phyloP scores from a whole-genome alignment of 1,284 basidiomycete species.

The Malassezia sp. region DNA sequence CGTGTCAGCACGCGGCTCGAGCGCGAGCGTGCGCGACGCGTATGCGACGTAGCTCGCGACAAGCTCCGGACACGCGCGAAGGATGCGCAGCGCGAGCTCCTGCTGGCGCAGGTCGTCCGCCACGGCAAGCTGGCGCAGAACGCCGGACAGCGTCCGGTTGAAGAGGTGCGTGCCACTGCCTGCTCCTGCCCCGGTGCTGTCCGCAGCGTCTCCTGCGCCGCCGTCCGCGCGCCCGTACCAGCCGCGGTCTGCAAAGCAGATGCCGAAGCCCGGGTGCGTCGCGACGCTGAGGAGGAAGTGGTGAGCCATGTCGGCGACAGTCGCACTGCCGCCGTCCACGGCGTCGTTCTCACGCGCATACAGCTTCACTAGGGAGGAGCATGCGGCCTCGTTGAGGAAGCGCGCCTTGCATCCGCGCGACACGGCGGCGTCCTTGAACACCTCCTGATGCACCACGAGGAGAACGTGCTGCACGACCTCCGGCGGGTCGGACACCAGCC shows the following conservation, averaged over 20 bases:
- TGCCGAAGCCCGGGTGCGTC: conserved; percentile 65
- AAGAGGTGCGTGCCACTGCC: conserved; percentile 53
- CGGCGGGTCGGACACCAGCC: conserved; percentile 27
- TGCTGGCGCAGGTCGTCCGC: conserved; percentile 76
- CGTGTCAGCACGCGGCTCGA: conserved; percentile 75
- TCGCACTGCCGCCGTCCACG: conserved; percentile 19
- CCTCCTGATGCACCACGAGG: conserved; percentile 31
- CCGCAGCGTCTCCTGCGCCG: conserved; percentile 44
- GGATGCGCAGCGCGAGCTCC: conserved; percentile 67
- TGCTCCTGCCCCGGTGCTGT: conserved; percentile 46
- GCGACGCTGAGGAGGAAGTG: conserved; percentile 81
- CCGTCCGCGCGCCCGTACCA: conserved; percentile 63
- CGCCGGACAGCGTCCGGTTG: conserved; percentile 71
- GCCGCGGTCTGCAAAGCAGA: conserved; percentile 77
- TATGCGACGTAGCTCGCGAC: conserved; percentile 56
- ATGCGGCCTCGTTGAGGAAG: conserved; percentile 34
- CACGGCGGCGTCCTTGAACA: conserved; percentile 29
- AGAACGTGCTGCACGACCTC: conserved; percentile 31
- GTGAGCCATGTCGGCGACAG: conserved; percentile 65
- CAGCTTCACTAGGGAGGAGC: conserved; percentile 28
- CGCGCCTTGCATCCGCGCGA: conserved; percentile 29
- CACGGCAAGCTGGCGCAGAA: conserved; percentile 63
- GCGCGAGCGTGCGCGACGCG: conserved; percentile 55
- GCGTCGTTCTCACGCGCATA: conserved; percentile 31
- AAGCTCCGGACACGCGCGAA: conserved; percentile 71